These are phyloP conservation scores for Xanthoparmelia taractica DNA, from an alignment of 495 filamentous ascomycete genomes.

Conservation along the genomic window DNA sequence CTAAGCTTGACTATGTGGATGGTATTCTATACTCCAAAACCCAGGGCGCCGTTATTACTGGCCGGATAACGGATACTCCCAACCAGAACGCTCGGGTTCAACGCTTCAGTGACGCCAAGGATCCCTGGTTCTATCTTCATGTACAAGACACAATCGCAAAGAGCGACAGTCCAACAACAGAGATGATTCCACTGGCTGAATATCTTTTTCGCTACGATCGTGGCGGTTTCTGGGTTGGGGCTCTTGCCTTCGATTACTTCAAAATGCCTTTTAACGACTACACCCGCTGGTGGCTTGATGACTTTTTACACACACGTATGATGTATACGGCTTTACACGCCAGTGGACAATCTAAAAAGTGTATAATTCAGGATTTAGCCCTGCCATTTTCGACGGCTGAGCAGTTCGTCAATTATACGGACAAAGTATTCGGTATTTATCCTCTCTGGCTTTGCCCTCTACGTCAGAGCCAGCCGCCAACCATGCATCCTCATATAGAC, in stretches of 20 bases:
- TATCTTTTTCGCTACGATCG: constrained; percentile 60
- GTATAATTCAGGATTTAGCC: constrained; percentile 51
- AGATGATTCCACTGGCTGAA: constrained; percentile 47
- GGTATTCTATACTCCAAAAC: constrained; percentile 42
- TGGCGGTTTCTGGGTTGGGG: constrained; percentile 51
- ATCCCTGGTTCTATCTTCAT: constrained; percentile 57
- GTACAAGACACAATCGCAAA: constrained; percentile 26
- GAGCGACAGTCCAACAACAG: constrained; percentile 15
- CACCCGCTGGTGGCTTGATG: constrained; percentile 46
- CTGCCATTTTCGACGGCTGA: constrained; percentile 40
- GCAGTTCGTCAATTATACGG: constrained; percentile 43
- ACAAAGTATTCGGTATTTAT: constrained; percentile 40
- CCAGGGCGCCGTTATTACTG: constrained; percentile 41
- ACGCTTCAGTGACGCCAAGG: constrained; percentile 39
- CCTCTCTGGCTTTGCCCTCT: constrained; percentile 55
- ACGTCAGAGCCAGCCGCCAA: constrained; percentile 29
- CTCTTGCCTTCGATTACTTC: constrained; percentile 47
- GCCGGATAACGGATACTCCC: constrained; percentile 34
- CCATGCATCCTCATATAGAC: constrained; percentile 35
- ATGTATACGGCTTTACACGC: constrained; percentile 51
- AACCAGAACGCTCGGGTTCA: constrained; percentile 25
- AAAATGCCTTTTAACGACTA: constrained; percentile 45
- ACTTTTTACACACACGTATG: constrained; percentile 47
- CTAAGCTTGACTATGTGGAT: constrained; percentile 53
- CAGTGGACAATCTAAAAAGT: constrained; percentile 38